Evolutionary conservation across 805 yeast genomes (phyloP), one percentile per base, ranked within the genome.

Genomic region (Lipomyces oligophaga): DNA sequence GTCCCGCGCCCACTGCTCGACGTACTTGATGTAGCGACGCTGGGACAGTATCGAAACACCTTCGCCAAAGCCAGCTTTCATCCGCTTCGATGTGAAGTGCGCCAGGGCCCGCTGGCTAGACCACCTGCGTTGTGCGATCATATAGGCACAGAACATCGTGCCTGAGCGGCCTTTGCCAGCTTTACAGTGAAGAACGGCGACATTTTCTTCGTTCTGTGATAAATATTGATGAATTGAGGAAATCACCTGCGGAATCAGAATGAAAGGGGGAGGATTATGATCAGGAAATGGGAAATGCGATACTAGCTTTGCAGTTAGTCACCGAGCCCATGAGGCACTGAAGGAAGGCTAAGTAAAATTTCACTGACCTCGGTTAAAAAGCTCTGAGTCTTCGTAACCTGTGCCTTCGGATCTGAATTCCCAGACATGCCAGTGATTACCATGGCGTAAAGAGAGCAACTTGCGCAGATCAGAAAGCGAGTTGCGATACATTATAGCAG

Each of bases 131-230:
- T 65, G 61, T 41, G 70, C 71, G 77, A 88, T 81, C 52, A 89
- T 63, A 59, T 79, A 83, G 0, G 88, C 85, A 49, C 85, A 78
- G 5, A 77, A 76, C 1, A 86, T 65, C 1, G 88, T 74, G 0
- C 97, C 97, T 0, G 95, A 81, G 22, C 97, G 69, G 0, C 97
- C 97, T 64, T 87, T 88, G 0, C 97, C 97, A 54, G 85, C 85
- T 59, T 83, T 80, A 62, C 97, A 90, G 62, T 90, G 97, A 5
- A 90, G 63, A 0, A 85, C 72, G 0, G 85, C 88, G 2, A 83
- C 79, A 45, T 75, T 72, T 0, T 64, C 47, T 0, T 66, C 57
- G 18, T 63, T 55, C 13, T 34, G 33, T 1, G 52, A 36, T 21
- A 83, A 58, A 52, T 65, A 81, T 0, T 51, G 54, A 34, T 71